Percentiles rank a stretch among this genome's conserved stretches.
Conservation (phyloP, 495 filamentous ascomycete species). For the Penicillium pancosmium region DNA sequence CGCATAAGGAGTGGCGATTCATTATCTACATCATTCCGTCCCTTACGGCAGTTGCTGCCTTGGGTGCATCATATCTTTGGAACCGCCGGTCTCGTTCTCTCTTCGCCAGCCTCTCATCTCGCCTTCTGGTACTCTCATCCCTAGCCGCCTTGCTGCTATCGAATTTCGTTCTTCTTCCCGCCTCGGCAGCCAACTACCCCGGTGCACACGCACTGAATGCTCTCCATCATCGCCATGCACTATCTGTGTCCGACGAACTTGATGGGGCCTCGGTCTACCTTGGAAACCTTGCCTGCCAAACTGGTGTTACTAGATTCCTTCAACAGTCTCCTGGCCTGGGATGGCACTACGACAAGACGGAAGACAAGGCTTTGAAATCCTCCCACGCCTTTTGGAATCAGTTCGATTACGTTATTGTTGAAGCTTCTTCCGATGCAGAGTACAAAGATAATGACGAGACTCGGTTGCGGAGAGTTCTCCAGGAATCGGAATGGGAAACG, state of each 20-base stretch:
- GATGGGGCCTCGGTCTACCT: constrained; percentile 63
- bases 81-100: constrained; percentile 62
- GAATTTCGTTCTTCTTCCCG: constrained; percentile 62
- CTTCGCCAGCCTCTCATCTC: constrained; percentile 40
- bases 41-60: constrained; percentile 75
- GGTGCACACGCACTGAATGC: constrained; percentile 71
- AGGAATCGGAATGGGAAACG: constrained; percentile 62
- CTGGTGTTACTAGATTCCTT: constrained; percentile 87
- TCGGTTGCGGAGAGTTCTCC: constrained; percentile 15
- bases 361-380: constrained; percentile 52
- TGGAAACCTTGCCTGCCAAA: constrained; percentile 89
- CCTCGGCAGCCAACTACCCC: constrained; percentile 86
- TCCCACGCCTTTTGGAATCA: constrained; percentile 72
- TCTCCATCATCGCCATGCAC: constrained; percentile 41
- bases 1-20: constrained; percentile 97
- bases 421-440: constrained; percentile 50
- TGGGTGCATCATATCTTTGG: constrained; percentile 76
- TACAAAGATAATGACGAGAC: constrained; percentile 24
- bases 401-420: constrained; percentile 81
- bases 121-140: constrained; percentile 64
- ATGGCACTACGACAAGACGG: constrained; percentile 62
- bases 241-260: constrained; percentile 10
- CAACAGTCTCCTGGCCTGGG: constrained; percentile 36
- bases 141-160: constrained; percentile 60
- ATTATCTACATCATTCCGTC: constrained; percentile 85